Percentiles rank a stretch among this genome's conserved stretches.
phyloP scores from a whole-genome alignment of 192 early-diverging fungal species.

The Rhizophlyctis rosea region DNA sequence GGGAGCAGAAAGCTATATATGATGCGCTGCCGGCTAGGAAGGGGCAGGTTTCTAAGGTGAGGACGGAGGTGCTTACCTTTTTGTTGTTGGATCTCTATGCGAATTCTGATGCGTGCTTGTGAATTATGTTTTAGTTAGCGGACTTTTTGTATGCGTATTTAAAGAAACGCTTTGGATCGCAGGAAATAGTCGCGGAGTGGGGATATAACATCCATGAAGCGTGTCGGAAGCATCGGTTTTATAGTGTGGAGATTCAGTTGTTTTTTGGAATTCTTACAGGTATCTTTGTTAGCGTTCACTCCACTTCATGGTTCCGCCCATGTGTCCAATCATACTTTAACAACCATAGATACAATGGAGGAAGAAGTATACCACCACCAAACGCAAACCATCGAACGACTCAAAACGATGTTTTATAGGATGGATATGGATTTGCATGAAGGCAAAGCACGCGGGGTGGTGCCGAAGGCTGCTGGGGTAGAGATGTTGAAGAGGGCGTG shows the following conservation, averaged over 20 bases:
- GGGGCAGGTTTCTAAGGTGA: constrained; percentile 4
- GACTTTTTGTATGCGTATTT: constrained; percentile 56
- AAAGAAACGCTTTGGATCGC: constrained; percentile 56
- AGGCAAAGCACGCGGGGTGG: constrained; percentile 29
- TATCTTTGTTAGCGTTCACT: constrained; percentile 15
- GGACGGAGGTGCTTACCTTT: neutral
- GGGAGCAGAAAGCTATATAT: constrained; percentile 51
- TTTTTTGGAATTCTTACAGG: constrained; percentile 43
- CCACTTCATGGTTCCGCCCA: neutral
- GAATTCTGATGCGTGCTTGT: constrained; percentile 6
- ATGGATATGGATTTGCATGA: constrained; percentile 35
- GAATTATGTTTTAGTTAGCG: constrained; percentile 24
- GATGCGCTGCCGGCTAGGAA: constrained; percentile 30
- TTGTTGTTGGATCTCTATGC: neutral
- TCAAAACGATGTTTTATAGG: constrained; percentile 43
- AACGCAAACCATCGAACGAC: constrained; percentile 31
- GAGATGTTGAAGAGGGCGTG: constrained; percentile 27
- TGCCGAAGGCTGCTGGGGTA: constrained; percentile 27
- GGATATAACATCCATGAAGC: constrained; percentile 53
- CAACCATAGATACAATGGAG: constrained; percentile 25
- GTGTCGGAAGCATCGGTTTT: constrained; percentile 26
- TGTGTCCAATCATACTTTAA: constrained; percentile 8
- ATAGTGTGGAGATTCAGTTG: constrained; percentile 37
- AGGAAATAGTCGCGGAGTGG: constrained; percentile 58
- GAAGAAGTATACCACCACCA: constrained; percentile 45